These are phyloP conservation scores for Arthrobotrys iridis DNA, from an alignment of 2,329 filamentous ascomycete genomes.

Conservation along the genomic window DNA sequence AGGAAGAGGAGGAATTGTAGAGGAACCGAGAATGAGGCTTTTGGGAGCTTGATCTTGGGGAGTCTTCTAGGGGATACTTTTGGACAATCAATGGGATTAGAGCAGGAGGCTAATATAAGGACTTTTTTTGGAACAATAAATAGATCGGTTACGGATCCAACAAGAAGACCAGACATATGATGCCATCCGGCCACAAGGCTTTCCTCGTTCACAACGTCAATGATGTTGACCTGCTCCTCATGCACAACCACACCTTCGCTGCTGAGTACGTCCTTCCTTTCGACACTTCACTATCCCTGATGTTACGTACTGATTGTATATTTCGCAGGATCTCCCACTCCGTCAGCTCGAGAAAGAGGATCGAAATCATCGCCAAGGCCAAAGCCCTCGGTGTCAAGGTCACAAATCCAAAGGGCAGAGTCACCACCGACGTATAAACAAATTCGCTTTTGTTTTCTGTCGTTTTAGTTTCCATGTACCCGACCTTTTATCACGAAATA, in stretches of 20 bases:
- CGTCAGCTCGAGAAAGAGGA: conserved; percentile 97
- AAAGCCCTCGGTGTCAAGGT: conserved; percentile 99
- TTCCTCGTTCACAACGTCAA: conserved; percentile 98
- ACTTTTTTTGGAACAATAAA: conserved; percentile 26
- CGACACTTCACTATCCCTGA: neutral
- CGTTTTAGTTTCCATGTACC: conserved; percentile 24
- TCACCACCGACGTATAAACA: conserved; percentile 87
- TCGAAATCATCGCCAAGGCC: conserved; percentile 95
- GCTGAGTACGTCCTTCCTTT: conserved; percentile 79
- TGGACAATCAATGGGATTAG: no score
- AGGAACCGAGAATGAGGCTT: neutral
- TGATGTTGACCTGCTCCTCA: conserved; percentile 96
- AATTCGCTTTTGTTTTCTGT: neutral
- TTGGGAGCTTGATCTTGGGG: neutral
- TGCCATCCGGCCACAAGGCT: conserved; percentile 98
- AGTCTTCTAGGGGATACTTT: neutral
- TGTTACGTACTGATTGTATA: conserved; percentile 60
- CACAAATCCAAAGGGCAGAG: conserved; percentile 98
- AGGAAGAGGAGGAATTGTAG: conserved; percentile 4
- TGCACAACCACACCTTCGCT: conserved; percentile 99
- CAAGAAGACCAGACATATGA: conserved; percentile 99
- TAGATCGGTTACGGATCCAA: conserved; percentile 99
- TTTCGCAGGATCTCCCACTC: conserved; percentile 88
- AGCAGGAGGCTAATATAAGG: conserved; percentile 2
- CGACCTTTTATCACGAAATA: conserved; percentile 41